These are phyloP conservation scores for Aciculosporium take DNA, from an alignment of 2,329 filamentous ascomycete genomes.

Conservation along the genomic window DNA sequence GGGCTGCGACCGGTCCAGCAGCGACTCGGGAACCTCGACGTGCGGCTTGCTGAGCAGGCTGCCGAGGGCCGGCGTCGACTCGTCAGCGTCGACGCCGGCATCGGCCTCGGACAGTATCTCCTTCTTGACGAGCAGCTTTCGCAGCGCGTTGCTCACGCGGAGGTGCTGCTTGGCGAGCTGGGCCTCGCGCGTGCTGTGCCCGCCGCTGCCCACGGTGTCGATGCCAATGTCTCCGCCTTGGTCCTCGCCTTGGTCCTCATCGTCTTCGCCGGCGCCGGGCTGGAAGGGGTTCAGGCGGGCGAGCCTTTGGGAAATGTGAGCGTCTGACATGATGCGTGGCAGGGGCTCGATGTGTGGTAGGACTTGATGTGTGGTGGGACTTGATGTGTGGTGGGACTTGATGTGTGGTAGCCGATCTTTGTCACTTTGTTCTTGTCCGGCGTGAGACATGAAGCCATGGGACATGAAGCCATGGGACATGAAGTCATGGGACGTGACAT, in stretches of 20 bases:
- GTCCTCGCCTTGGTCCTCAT: slow-evolving; percentile 18
- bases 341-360: neutral
- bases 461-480: no score
- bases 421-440: neutral
- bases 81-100: slow-evolving; percentile 26
- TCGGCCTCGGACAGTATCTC: slow-evolving; percentile 34
- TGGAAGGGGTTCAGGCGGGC: slow-evolving; percentile 19
- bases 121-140: slow-evolving; percentile 39
- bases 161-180: slow-evolving; percentile 38
- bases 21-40: slow-evolving; percentile 37
- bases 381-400: neutral
- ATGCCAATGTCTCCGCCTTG: slow-evolving; percentile 18
- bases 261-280: slow-evolving; percentile 15
- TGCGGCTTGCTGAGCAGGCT: slow-evolving; percentile 42
- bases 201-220: slow-evolving; percentile 42
- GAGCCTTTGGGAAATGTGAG: slow-evolving; percentile 15
- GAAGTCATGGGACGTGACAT: no score
- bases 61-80: slow-evolving; percentile 30
- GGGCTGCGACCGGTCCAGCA: slow-evolving; percentile 43
- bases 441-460: no score
- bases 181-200: slow-evolving; percentile 35
- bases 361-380: neutral
- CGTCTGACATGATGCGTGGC: slow-evolving; percentile 11
- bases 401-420: neutral
- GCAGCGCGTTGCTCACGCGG: slow-evolving; percentile 43